Evolutionary conservation across 495 filamentous ascomycete genomes (phyloP), one percentile per base, ranked within the genome.

Genomic region (Talaromyces stipitatus): DNA sequence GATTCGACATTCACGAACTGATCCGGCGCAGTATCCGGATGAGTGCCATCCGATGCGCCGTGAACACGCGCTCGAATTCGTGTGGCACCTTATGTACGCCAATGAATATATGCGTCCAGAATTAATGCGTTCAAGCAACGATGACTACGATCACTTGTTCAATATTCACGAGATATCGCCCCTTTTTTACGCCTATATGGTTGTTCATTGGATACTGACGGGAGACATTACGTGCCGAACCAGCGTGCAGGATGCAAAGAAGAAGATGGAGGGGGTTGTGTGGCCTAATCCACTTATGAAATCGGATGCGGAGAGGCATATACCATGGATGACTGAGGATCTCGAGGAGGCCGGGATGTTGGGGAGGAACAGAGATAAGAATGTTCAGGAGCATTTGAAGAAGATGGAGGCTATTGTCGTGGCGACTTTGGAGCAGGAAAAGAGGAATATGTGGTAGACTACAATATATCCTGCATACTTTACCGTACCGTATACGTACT

Each of bases 11-110:
- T 55, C 70, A 2, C 60, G 61, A 24, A 62, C 78, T 36, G 77
- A 81, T 28, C 69, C 72, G 0, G 27, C 65, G 1, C 58, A 75
- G 2, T 76, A 72, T 48, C 53, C 51, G 18, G 55, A 56, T 30
- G 60, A 62, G 4, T 64, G 60, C 1, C 75, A 81, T 59, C 77
- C 77, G 0, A 63, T 79, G 4, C 68, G 77, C 4, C 65, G 72
- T 4, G 57, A 77, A 22, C 73, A 78, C 62, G 72, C 65, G 22
- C 78, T 72, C 72, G 58, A 72, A 26, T 51, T 80, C 1, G 63
- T 70, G 6, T 30, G 4, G 12, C 22, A 28, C 20, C 24, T 30
- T 3, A 9, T 51, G 4, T 28, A 28, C 10, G 48, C 48, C 22
- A 12, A 30, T 5, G 12, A 51, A 14, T 3, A 28, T 5, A 51